These are phyloP conservation scores for Allomyces arbusculus DNA, from an alignment of 192 early-diverging fungal species.

Conservation along the genomic window DNA sequence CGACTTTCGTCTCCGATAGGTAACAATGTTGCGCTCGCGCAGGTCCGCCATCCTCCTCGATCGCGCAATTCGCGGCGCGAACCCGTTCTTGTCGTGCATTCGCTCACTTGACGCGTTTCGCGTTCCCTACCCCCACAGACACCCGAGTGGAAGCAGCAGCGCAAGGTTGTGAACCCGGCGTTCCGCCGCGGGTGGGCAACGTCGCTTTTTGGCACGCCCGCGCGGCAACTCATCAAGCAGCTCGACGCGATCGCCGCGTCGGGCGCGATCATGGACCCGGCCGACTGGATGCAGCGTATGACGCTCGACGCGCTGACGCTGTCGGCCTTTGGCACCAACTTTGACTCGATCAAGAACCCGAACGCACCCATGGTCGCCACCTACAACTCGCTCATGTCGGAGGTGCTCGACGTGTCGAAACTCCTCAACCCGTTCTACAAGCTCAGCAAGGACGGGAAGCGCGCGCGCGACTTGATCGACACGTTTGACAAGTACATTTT, in stretches of 20 bases:
- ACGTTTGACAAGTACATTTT: constrained; percentile 4
- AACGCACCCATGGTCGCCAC: constrained; percentile 18
- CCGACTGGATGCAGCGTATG: constrained; percentile 8
- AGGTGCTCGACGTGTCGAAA: constrained; percentile 6
- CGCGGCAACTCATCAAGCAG: neutral
- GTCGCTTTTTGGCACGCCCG: neutral
- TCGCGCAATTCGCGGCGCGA: constrained; percentile 27
- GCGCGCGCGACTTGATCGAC: neutral
- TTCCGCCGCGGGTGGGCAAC: too few relatives aligned
- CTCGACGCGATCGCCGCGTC: neutral
- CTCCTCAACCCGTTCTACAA: constrained; percentile 17
- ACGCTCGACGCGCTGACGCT: constrained; percentile 35
- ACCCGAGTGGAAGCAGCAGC: constrained; percentile 2
- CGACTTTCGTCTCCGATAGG: too few relatives aligned
- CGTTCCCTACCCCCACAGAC: constrained; percentile 16
- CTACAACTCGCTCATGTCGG: constrained; percentile 21
- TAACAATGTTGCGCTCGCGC: neutral
- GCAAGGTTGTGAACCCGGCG: constrained; percentile 4
- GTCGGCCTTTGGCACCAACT: constrained; percentile 31
- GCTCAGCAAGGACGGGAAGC: constrained; percentile 2
- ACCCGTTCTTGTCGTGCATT: constrained; percentile 19
- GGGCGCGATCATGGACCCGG: too few relatives aligned
- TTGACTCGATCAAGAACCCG: constrained; percentile 20
- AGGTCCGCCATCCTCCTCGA: too few relatives aligned
- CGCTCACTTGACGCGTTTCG: constrained; percentile 17